A percentile compares a stretch with the other conserved stretches of the same genome.
phyloP scores from a whole-genome alignment of 192 early-diverging fungal species.

The Podila minutissima region DNA sequence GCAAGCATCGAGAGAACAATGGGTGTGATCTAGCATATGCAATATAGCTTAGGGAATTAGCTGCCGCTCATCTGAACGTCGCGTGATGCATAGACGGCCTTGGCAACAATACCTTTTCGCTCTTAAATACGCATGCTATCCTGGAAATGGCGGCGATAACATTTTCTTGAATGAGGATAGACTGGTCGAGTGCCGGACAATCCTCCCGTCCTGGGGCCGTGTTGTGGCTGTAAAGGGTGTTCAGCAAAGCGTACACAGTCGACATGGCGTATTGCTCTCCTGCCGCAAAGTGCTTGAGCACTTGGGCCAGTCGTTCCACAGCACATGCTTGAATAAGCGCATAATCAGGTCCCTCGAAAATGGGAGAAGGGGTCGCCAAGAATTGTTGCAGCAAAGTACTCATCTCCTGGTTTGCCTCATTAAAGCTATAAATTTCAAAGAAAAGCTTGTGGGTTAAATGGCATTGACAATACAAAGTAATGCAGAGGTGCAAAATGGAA shows the following conservation, averaged over 20 bases:
- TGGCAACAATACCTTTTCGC: constrained; percentile 55
- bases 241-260: constrained; percentile 20
- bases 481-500: not conserved
- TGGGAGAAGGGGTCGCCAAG: constrained; percentile 59
- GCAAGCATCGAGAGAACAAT: constrained; percentile 72
- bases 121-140: constrained; percentile 58
- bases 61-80: not conserved
- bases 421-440: constrained; percentile 23
- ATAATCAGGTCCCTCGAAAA: constrained; percentile 56
- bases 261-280: constrained; percentile 26
- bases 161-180: constrained; percentile 53
- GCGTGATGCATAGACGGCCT: not conserved
- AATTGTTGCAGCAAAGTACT: constrained; percentile 56
- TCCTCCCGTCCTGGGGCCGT: constrained; percentile 16
- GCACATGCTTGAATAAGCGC: constrained; percentile 52
- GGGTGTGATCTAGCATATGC: constrained; percentile 59
- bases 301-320: constrained; percentile 60
- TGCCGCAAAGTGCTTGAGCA: constrained; percentile 47
- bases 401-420: constrained; percentile 43
- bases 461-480: not conserved
- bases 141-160: constrained; percentile 60
- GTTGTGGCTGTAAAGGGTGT: constrained; percentile 25
- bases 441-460: not conserved
- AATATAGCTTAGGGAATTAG: not conserved
- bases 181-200: constrained; percentile 10